Evolutionary conservation across 1,284 basidiomycete genomes (phyloP).

Genomic region (Bondarzewia mesenterica): DNA sequence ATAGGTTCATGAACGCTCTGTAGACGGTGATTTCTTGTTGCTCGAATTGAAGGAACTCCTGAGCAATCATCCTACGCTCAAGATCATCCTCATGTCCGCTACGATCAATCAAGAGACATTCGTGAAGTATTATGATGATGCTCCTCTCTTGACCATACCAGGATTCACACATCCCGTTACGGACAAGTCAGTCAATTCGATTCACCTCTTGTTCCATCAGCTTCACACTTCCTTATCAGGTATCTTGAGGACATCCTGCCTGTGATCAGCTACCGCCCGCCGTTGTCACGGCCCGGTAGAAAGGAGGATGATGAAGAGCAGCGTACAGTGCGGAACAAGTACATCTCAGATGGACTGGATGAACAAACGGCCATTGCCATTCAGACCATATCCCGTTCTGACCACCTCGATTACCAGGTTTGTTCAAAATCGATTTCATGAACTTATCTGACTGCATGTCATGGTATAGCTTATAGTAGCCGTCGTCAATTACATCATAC

Average conservation of each 20-base stretch:
- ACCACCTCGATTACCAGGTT: slow-evolving; percentile 72
- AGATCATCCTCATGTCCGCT: slow-evolving; percentile 82
- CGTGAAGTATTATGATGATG: slow-evolving; percentile 71
- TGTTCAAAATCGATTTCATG: no score
- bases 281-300: slow-evolving; percentile 20
- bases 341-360: slow-evolving; percentile 45
- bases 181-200: slow-evolving; percentile 53
- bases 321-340: slow-evolving; percentile 35
- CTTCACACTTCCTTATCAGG: slow-evolving; percentile 26
- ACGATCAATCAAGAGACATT: slow-evolving; percentile 88
- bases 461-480: slow-evolving; percentile 72
- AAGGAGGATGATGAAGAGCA: slow-evolving; percentile 45
- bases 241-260: slow-evolving; percentile 79
- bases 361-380: slow-evolving; percentile 47
- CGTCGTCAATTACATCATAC: slow-evolving; percentile 61
- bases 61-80: slow-evolving; percentile 61
- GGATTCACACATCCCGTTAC: slow-evolving; percentile 77
- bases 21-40: slow-evolving; percentile 86
- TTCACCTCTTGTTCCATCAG: background rate
- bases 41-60: slow-evolving; percentile 81
- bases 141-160: slow-evolving; percentile 79
- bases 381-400: slow-evolving; percentile 52
- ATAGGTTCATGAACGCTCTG: slow-evolving; percentile 84
- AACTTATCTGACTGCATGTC: no score
- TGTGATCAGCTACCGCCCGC: slow-evolving; percentile 38